Evolutionary conservation across 805 yeast genomes (phyloP).

Genomic region (Teunomyces atbi): DNA sequence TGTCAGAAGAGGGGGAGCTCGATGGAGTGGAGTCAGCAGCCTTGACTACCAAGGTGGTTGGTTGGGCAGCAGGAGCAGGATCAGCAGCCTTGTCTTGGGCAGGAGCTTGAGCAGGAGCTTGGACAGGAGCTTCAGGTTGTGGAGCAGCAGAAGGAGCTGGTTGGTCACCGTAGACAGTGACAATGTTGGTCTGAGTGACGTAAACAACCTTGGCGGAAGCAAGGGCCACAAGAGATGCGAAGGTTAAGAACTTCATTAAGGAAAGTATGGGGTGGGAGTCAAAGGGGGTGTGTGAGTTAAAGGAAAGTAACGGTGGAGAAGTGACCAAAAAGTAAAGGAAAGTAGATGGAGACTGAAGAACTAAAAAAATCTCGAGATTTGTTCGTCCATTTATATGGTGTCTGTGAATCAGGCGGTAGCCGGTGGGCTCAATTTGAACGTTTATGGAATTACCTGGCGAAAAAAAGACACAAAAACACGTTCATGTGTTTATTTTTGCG

Average conservation of each 20-base stretch:
- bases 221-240: constrained; percentile 20
- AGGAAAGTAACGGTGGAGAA: background rate
- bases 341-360: constrained; percentile 1
- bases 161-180: constrained; percentile 19
- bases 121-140: constrained; percentile 6
- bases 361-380: background rate
- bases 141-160: constrained; percentile 9
- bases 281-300: background rate
- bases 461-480: background rate
- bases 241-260: constrained; percentile 22
- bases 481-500: background rate
- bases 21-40: constrained; percentile 14
- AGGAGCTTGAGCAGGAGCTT: constrained; percentile 9
- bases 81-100: constrained; percentile 7
- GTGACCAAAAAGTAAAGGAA: constrained; percentile 3
- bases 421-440: background rate
- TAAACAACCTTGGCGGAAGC: constrained; percentile 23
- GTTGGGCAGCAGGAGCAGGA: constrained; percentile 5
- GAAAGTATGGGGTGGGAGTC: background rate
- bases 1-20: constrained; percentile 17
- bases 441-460: background rate
- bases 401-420: background rate
- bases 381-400: background rate
- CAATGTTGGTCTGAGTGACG: constrained; percentile 27
- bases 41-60: constrained; percentile 13